Conservation (phyloP, 352 stramenopile genomes). For the Phytophthora sansomeana region DNA sequence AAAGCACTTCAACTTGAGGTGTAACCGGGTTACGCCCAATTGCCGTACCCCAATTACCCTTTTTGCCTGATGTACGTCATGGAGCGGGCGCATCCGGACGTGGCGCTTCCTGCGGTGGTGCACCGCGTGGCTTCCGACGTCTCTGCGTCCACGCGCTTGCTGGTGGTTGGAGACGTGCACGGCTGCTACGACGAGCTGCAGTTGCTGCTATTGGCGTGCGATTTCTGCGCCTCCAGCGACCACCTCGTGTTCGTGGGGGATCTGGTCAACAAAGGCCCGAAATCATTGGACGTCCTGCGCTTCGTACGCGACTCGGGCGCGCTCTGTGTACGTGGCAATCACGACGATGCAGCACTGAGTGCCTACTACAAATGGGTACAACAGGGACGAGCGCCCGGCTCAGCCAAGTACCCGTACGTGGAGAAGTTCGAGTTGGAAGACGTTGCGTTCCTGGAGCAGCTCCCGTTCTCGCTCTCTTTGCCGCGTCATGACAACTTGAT, state of each 20-base stretch:
- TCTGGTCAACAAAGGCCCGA: slow-evolving; percentile 93
- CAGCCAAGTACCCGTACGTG: slow-evolving; percentile 77
- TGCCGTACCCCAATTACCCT: too few species aligned
- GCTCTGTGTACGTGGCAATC: slow-evolving; percentile 81
- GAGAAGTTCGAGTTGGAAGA: slow-evolving; percentile 61
- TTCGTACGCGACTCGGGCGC: slow-evolving; percentile 65
- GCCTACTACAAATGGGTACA: slow-evolving; percentile 63
- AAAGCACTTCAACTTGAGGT: not conserved
- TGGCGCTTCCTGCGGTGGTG: slow-evolving; percentile 53
- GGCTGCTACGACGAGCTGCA: slow-evolving; percentile 91
- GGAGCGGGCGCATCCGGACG: slow-evolving; percentile 53
- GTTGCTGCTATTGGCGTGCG: slow-evolving; percentile 53
- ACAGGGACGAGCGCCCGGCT: slow-evolving; percentile 11
- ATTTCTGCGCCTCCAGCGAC: slow-evolving; percentile 61
- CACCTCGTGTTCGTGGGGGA: slow-evolving; percentile 91
- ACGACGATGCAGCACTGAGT: slow-evolving; percentile 78
- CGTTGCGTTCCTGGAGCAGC: slow-evolving; percentile 71
- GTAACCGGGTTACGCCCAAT: too few species aligned
- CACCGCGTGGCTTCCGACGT: slow-evolving; percentile 56
- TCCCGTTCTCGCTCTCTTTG: slow-evolving; percentile 82
- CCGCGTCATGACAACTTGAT: slow-evolving; percentile 58
- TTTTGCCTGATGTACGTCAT: slow-evolving; percentile 5
- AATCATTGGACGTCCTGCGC: slow-evolving; percentile 79
- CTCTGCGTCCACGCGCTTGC: slow-evolving; percentile 46
- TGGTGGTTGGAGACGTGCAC: slow-evolving; percentile 94